These are phyloP conservation scores for Collariella sp. DNA, from an alignment of 495 filamentous ascomycete species.

Conservation along the genomic window DNA sequence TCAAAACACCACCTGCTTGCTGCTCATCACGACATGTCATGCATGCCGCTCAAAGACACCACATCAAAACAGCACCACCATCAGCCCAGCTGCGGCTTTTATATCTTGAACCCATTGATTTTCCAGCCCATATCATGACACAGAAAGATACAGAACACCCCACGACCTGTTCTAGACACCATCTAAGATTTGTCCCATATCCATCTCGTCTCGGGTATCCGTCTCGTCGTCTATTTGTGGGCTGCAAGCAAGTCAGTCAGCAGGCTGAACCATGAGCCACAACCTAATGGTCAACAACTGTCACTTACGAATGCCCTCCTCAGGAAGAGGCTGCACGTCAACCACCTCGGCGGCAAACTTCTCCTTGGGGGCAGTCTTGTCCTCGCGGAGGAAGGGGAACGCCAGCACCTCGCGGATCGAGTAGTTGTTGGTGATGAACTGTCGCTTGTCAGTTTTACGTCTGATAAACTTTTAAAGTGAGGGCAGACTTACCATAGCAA, in stretches of 20 bases:
- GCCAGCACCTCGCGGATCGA: constrained; percentile 89
- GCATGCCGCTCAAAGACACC: too few relatives aligned
- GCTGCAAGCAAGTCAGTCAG: constrained; percentile 15
- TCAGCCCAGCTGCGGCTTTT: too few relatives aligned
- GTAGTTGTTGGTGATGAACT: constrained; percentile 89
- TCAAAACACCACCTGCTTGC: too few relatives aligned
- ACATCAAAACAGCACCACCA: too few relatives aligned
- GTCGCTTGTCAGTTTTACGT: neutral
- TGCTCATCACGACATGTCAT: too few relatives aligned
- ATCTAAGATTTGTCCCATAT: neutral
- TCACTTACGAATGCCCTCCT: constrained; percentile 60
- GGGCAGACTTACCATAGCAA: constrained; percentile 57
- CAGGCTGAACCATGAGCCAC: neutral
- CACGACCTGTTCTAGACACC: too few relatives aligned
- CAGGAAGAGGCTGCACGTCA: constrained; percentile 52
- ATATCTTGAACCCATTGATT: neutral
- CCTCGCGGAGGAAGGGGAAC: constrained; percentile 60
- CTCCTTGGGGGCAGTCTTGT: constrained; percentile 32
- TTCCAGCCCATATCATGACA: neutral
- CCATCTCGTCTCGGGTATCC: neutral
- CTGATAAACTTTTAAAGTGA: neutral
- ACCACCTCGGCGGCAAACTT: constrained; percentile 59
- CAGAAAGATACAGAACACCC: too few relatives aligned
- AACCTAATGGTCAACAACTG: too few relatives aligned
- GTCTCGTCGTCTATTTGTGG: constrained; percentile 4